A percentile compares a stretch with the other conserved stretches of the same genome.
phyloP scores from a whole-genome alignment of 176 grass and related monocot genomes.

The Triticum dicoccoides region DNA sequence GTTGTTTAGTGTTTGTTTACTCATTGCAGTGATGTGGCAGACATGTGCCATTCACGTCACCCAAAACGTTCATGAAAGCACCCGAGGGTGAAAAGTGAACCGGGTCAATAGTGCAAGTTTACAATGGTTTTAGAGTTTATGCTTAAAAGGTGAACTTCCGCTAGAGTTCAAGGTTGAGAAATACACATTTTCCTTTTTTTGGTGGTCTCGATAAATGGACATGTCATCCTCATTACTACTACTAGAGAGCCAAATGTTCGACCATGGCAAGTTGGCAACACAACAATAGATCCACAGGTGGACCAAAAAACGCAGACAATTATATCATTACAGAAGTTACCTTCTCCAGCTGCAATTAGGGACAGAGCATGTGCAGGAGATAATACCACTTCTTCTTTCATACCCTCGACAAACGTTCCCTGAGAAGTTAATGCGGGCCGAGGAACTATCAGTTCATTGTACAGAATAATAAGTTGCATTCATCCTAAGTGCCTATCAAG shows the following conservation, averaged over 20 bases:
- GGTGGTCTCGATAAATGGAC: neutral
- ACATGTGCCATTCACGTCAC: too few species aligned
- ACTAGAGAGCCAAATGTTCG: conserved; percentile 5
- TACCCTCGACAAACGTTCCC: conserved; percentile 98
- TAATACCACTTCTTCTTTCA: conserved; percentile 99
- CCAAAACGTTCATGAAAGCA: neutral
- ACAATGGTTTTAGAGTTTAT: neutral
- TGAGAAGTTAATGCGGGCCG: conserved; percentile 36
- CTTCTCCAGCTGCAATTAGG: conserved; percentile 98
- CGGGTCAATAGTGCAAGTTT: neutral
- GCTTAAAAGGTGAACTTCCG: neutral
- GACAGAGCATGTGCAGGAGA: conserved; percentile 99
- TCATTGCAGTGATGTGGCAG: too few species aligned
- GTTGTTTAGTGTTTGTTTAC: too few species aligned
- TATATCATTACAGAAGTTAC: conserved; percentile 41
- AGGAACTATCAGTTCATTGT: conserved; percentile 21
- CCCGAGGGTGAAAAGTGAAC: neutral
- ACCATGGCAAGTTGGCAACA: neutral
- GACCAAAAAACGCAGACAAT: neutral
- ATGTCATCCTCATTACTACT: neutral
- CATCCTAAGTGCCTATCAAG: conserved; percentile 3
- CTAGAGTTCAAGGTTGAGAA: neutral
- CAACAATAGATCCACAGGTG: neutral
- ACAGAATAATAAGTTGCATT: conserved; percentile 1
- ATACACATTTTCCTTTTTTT: neutral